Evolutionary conservation across 257 asterid genomes (phyloP).

Genomic region (Osmanthus fragrans): DNA sequence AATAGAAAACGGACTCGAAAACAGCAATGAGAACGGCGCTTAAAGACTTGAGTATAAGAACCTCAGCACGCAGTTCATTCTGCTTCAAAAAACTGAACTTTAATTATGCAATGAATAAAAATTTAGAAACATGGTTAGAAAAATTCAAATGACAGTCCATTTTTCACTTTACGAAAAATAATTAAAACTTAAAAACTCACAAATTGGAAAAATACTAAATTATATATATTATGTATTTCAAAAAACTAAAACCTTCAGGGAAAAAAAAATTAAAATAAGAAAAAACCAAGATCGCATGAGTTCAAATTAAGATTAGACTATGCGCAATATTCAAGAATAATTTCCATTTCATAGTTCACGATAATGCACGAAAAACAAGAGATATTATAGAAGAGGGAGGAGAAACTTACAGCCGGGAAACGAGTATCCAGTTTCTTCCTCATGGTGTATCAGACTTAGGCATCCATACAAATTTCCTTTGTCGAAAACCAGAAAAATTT

Average conservation of each 20-base stretch:
- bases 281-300: slow-evolving; percentile 17
- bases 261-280: background rate
- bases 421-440: slow-evolving; percentile 83
- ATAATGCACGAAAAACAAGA: background rate
- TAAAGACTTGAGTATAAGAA: no score
- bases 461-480: slow-evolving; percentile 20
- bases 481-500: slow-evolving; percentile 7
- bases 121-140: background rate
- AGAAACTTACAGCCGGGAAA: slow-evolving; percentile 63
- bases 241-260: background rate
- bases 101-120: slow-evolving; percentile 12
- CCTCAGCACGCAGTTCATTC: background rate
- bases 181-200: slow-evolving; percentile 1
- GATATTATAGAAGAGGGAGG: background rate
- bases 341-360: background rate
- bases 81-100: background rate
- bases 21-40: no score
- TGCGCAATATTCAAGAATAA: background rate
- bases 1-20: no score
- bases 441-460: slow-evolving; percentile 41
- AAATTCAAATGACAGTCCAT: background rate
- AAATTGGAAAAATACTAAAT: background rate
- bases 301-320: background rate
- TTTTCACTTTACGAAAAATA: background rate
- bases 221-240: background rate